Conservation (phyloP, 176 grass and related monocot genomes). For the Triticum aestivum region DNA sequence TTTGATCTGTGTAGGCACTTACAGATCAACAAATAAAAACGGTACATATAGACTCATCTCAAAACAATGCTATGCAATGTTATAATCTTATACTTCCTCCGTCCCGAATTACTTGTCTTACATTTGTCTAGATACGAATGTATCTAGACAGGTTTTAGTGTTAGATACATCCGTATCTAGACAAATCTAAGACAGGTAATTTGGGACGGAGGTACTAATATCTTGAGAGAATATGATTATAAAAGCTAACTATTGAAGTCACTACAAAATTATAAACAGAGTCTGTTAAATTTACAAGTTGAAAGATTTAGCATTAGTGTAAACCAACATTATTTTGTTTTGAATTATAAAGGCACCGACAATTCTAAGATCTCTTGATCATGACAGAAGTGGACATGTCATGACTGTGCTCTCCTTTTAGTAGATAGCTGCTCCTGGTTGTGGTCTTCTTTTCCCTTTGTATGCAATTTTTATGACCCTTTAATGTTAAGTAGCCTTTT, state of each 20-base stretch:
- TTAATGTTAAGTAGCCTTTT: slow-evolving; percentile 5
- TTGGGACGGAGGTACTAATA: not conserved
- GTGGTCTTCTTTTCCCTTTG: slow-evolving; percentile 16
- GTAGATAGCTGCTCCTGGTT: not conserved
- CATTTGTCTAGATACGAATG: too few relatives aligned
- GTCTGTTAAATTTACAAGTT: not conserved
- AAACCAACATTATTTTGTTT: too few relatives aligned
- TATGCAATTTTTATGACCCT: not conserved
- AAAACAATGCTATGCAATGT: not conserved
- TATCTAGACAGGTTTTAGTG: too few relatives aligned
- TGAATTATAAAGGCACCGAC: not conserved
- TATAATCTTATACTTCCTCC: not conserved
- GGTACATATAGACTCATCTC: not conserved
- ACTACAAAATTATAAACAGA: not conserved
- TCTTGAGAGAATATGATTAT: not conserved
- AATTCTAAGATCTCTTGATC: slow-evolving; percentile 6
- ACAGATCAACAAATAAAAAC: not conserved
- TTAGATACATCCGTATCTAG: too few relatives aligned
- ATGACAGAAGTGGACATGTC: not conserved
- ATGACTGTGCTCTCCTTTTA: not conserved
- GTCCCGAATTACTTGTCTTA: too few relatives aligned
- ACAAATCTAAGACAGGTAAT: too few relatives aligned
- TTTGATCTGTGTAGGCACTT: not conserved
- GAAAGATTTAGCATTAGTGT: not conserved
- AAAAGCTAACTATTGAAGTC: not conserved